phyloP scores from a whole-genome alignment of 345 rosid species.

The Boechera stricta region DNA sequence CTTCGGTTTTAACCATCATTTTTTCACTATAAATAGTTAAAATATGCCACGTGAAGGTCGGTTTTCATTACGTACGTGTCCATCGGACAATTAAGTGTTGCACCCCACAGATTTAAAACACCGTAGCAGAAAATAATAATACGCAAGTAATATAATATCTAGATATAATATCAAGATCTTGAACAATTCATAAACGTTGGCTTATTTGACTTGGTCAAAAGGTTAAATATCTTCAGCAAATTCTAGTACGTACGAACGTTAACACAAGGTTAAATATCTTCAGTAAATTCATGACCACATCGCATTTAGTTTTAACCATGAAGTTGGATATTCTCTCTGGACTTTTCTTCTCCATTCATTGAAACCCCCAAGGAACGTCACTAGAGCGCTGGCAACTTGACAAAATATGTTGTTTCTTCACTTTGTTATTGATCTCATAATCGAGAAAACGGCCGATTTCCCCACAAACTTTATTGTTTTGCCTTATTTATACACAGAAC shows the following conservation, averaged over 20 bases:
- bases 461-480: no score
- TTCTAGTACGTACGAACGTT: neutral
- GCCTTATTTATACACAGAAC: no score
- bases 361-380: neutral
- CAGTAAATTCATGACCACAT: neutral
- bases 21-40: no score
- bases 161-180: neutral
- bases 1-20: no score
- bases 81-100: neutral
- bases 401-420: neutral
- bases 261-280: neutral
- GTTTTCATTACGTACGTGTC: neutral
- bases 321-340: neutral
- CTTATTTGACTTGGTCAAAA: conserved; percentile 29
- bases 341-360: neutral
- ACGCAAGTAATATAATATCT: neutral
- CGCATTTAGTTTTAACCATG: neutral
- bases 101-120: neutral
- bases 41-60: no score
- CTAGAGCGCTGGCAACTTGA: neutral
- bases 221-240: conserved; percentile 2
- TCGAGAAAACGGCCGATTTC: no score
- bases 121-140: neutral
- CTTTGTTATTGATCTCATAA: neutral
- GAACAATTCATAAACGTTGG: conserved; percentile 12